Evolutionary conservation across 23 red algal genomes (phyloP), one percentile per base, ranked within the genome.

Genomic region (Gracilaria domingensis): DNA sequence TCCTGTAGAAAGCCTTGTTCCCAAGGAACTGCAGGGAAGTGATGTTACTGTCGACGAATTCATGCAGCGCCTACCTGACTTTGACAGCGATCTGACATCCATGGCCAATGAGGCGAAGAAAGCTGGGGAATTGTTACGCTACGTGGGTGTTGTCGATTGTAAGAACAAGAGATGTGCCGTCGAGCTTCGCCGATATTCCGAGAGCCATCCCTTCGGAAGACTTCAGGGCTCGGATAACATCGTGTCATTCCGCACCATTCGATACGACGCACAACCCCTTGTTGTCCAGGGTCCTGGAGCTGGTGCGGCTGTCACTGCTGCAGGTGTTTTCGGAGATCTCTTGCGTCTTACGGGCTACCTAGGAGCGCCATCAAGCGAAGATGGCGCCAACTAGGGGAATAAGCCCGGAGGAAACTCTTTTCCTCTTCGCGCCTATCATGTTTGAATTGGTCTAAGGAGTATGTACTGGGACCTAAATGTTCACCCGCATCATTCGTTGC

Each of bases 191-290:
- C 80, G 85, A 8, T 98, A 96, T 82, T 79, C 76, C 33, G 58
- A 60, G 66, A 87, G 30, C 21, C 97, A 98, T 84, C 97, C 97
- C 12, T 98, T 98, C 61, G 97, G 97, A 30, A 76, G 93, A 67
- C 34, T 98, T 83, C 83, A 96, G 66, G 97, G 97, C 24, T 85
- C 82, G 32, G 97, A 98, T 75, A 98, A 98, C 79, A 98, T 98
- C 45, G 93, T 98, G 28, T 91, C 88, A 4, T 96, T 98, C 92
- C 93, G 93, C 25, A 98, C 97, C 4, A 74, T 59, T 42, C 93
- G 97, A 21, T 98, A 98, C 60, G 90, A 98, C 79, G 94, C 82
- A 55, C 97, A 98, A 60, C 97, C 97, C 40, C 83, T 98, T 65
- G 93, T 96, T 47, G 82, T 98, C 12, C 97, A 93, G 24, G 97